Percentiles rank a stretch among this genome's conserved stretches.
phyloP scores from a whole-genome alignment of 768 basidiomycete species.

The Tephrocybe rancida region DNA sequence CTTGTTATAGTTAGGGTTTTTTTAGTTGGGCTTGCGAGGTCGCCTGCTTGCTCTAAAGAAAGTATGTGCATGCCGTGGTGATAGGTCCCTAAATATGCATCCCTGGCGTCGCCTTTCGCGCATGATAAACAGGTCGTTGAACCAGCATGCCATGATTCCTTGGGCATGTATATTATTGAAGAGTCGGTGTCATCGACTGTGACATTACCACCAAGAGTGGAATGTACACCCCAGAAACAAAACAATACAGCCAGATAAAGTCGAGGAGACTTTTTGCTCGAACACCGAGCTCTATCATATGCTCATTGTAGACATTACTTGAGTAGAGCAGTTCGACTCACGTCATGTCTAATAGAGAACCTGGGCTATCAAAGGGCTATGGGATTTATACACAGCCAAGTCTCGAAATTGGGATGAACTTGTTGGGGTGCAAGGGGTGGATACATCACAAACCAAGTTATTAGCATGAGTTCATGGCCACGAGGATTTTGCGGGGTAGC shows the following conservation, averaged over 20 bases:
- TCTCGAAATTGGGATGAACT: too few species aligned
- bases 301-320: neutral
- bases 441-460: too few species aligned
- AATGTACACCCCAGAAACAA: conserved; percentile 12
- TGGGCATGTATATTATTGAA: conserved; percentile 38
- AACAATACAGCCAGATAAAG: conserved; percentile 7
- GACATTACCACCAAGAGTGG: conserved; percentile 29
- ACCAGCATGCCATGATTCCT: conserved; percentile 36
- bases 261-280: neutral
- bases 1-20: too few species aligned
- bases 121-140: conserved; percentile 30
- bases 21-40: neutral
- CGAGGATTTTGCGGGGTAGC: conserved; percentile 28
- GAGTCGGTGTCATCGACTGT: conserved; percentile 41
- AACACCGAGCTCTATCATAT: neutral
- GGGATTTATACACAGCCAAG: too few species aligned
- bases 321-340: neutral
- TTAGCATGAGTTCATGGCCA: too few species aligned
- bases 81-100: conserved; percentile 30
- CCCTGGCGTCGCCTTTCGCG: conserved; percentile 23
- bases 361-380: neutral
- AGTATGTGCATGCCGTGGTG: conserved; percentile 35
- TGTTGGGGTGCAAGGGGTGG: too few species aligned
- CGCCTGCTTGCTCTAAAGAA: conserved; percentile 18
- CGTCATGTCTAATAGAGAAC: conserved; percentile 1